phyloP scores from a whole-genome alignment of 305 asterid species.

The Withania somnifera region DNA sequence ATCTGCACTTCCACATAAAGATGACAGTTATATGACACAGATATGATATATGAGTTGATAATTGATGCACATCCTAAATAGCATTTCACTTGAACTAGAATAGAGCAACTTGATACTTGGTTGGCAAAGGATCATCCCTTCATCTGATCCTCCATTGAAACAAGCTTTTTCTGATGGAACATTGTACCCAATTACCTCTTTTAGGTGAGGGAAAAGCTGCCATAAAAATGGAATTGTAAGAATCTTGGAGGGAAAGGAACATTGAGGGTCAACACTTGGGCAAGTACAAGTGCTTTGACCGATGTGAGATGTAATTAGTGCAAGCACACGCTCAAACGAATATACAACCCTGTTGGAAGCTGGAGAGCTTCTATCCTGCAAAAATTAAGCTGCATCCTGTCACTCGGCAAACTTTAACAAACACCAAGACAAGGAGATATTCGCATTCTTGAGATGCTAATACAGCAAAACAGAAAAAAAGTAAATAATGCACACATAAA shows the following conservation, averaged over 20 bases:
- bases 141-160: background rate
- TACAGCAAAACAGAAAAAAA: background rate
- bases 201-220: constrained; percentile 68
- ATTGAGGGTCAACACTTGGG: constrained; percentile 42
- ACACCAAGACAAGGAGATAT: background rate
- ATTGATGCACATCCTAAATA: background rate
- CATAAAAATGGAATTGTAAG: constrained; percentile 85
- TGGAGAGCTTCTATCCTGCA: constrained; percentile 41
- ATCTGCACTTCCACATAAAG: background rate
- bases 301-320: constrained; percentile 47
- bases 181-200: constrained; percentile 49
- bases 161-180: background rate
- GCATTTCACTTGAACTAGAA: background rate
- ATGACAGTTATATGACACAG: background rate
- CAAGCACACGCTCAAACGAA: constrained; percentile 62
- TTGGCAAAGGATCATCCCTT: background rate
- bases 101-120: background rate
- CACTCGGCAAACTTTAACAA: background rate
- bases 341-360: constrained; percentile 38
- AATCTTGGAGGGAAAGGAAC: constrained; percentile 71
- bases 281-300: constrained; percentile 72
- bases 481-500: background rate
- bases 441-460: background rate
- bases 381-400: constrained; percentile 16
- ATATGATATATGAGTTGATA: background rate